phyloP scores from a whole-genome alignment of 257 asterid species.

The Capsicum rhomboideum region DNA sequence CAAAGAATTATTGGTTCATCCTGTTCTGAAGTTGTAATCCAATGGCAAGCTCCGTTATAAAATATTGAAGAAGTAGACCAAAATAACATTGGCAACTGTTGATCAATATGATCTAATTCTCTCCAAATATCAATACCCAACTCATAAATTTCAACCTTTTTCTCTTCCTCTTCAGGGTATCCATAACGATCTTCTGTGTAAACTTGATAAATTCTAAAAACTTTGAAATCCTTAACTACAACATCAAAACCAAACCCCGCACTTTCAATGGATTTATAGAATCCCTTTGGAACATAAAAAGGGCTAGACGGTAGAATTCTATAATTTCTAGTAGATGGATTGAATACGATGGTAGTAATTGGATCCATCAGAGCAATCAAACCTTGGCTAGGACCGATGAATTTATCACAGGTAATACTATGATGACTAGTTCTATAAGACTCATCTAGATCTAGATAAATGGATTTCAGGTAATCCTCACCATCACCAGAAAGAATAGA shows the following conservation, averaged over 20 bases:
- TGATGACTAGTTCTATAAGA: fast-evolving
- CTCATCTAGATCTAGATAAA: neutral
- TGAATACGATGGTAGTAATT: neutral
- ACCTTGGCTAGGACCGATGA: neutral
- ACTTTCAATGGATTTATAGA: neutral
- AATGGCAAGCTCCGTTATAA: neutral
- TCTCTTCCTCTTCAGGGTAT: neutral
- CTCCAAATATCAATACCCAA: neutral
- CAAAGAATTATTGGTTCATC: neutral
- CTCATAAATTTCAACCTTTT: neutral
- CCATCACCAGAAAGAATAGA: neutral
- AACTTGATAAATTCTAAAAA: neutral
- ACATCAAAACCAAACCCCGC: neutral
- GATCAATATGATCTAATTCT: neutral
- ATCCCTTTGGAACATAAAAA: neutral
- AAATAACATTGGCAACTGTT: neutral
- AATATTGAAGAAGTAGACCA: neutral
- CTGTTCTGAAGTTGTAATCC: neutral
- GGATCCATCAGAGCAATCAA: neutral
- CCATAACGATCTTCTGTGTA: neutral
- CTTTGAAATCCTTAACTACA: neutral
- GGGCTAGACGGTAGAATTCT: neutral
- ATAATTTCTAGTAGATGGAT: neutral
- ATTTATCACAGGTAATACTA: neutral
- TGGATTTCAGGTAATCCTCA: neutral